Conservation (phyloP, 805 yeast genomes). For the Blastobotrys robertii region DNA sequence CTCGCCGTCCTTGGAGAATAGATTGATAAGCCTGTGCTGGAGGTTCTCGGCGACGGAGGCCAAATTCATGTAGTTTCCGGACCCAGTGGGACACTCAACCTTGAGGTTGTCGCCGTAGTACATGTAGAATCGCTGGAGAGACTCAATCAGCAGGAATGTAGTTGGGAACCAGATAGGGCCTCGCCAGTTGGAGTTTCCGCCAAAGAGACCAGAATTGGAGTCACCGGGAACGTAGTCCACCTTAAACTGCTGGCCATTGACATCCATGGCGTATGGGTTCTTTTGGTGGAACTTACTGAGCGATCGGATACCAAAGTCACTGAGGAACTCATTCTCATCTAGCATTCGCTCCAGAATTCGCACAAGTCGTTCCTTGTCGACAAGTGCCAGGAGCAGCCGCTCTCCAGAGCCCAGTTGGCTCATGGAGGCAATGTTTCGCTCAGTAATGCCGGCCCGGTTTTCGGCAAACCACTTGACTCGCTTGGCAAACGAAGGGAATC, state of each 20-base stretch:
- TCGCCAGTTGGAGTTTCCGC: conserved; percentile 95
- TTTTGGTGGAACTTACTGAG: conserved; percentile 77
- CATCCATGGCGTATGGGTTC: conserved; percentile 76
- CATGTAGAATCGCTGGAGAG: conserved; percentile 75
- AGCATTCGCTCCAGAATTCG: conserved; percentile 72
- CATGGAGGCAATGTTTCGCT: conserved; percentile 82
- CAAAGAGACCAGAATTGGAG: conserved; percentile 87
- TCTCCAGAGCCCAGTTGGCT: conserved; percentile 70
- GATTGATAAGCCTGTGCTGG: conserved; percentile 72
- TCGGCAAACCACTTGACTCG: conserved; percentile 77
- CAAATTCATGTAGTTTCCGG: conserved; percentile 64
- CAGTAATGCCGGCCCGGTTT: conserved; percentile 58
- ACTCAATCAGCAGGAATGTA: conserved; percentile 74
- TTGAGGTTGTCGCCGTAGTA: conserved; percentile 81
- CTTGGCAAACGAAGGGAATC: conserved; percentile 73
- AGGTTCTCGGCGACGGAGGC: conserved; percentile 88
- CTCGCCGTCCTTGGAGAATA: conserved; percentile 58
- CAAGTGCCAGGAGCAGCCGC: conserved; percentile 68
- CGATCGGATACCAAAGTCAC: conserved; percentile 80
- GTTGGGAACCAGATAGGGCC: conserved; percentile 98
- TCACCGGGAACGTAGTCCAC: conserved; percentile 80
- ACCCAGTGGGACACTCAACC: conserved; percentile 81
- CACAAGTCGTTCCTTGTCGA: conserved; percentile 65
- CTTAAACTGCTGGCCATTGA: conserved; percentile 59
- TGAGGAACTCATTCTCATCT: conserved; percentile 77